Base-by-base conservation (phyloP, 1,284 basidiomycete genomes). In the Irpex rosettiformis region DNA sequence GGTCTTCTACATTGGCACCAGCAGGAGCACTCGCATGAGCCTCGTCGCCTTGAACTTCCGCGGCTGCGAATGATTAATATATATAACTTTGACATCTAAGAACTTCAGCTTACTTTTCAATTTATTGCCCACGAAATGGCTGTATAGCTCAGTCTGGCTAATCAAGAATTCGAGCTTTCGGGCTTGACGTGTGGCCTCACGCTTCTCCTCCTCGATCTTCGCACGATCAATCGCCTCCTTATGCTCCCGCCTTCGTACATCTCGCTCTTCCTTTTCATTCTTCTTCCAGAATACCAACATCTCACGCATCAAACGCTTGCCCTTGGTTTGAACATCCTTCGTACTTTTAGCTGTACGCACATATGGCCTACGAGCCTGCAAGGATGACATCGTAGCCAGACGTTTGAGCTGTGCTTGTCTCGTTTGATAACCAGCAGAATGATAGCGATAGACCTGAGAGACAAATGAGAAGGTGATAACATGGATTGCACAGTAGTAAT, bases 151-250 rank as follows among this genome's bases (percentile, higher is more conserved):
- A 10, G 97, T 99, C 76, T 99, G 97, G 61, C 94, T 98, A 75
- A 99, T 96, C 73, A 99, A 80, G 79, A 99, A 99, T 77, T 99
- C 98, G 58, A 99, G 85, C 75, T 99, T 99, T 65, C 97, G 85
- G 3, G 96, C 93, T 75, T 98, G 95, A 54, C 97, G 82, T 60
- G 96, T 93, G 27, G 93, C 91, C 75, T 99, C 97, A 54, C 97
- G 86, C 71, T 91, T 93, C 77, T 99, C 97, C 73, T 99, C 97
- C 73, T 99, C 97, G 45, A 94, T 79, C 74, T 92, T 95, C 42
- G 94, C 86, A 54, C 91, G 84, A 66, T 97, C 94, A 63, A 89
- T 81, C 4, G 93, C 93, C 72, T 96, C 94, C 71, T 95, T 96
- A 72, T 98, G 95, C 64, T 97, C 96, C 60, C 93, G 91, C 72